Conservation (phyloP, 345 rosid genomes). For the Stellera chamaejasme region DNA sequence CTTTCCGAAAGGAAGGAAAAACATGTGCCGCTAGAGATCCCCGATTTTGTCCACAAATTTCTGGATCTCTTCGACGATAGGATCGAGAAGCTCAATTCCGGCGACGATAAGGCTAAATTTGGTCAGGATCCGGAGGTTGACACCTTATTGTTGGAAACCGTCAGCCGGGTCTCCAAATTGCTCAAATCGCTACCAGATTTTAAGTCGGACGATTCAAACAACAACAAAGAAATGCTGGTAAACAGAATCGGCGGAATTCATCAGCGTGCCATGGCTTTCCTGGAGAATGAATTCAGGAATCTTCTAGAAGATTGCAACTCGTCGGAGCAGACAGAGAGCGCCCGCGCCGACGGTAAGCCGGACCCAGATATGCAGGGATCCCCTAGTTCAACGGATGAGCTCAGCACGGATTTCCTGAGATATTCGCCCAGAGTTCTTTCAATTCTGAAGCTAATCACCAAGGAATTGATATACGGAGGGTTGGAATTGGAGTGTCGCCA, state of each 20-base stretch:
- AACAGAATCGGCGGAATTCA: constrained; percentile 53
- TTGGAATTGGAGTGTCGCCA: constrained; percentile 68
- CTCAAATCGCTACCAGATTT: constrained; percentile 18
- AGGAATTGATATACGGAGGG: constrained; percentile 54
- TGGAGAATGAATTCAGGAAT: constrained; percentile 67
- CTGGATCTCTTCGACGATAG: constrained; percentile 54
- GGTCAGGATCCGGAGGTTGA: constrained; percentile 31
- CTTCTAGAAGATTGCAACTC: constrained; percentile 31
- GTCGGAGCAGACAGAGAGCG: constrained; percentile 18
- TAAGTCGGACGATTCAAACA: constrained; percentile 22
- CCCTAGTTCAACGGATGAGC: constrained; percentile 12
- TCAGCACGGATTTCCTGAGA: constrained; percentile 21
- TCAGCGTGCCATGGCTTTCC: constrained; percentile 64
- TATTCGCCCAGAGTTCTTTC: constrained; percentile 35
- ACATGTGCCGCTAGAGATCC: constrained; percentile 22
- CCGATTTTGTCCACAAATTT: constrained; percentile 42
- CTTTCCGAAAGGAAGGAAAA: constrained; percentile 17
- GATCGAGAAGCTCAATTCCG: constrained; percentile 28
- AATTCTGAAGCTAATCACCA: constrained; percentile 44
- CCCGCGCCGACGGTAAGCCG: constrained; percentile 11
- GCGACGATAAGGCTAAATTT: constrained; percentile 33
- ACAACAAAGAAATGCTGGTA: constrained; percentile 22
- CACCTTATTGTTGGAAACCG: constrained; percentile 31
- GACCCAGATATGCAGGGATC: constrained; percentile 4
- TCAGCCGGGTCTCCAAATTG: constrained; percentile 51